Evolutionary conservation across 352 stramenopile species (phyloP), one percentile per base, ranked within the genome.

Genomic region (Elongisporangium anandrum): DNA sequence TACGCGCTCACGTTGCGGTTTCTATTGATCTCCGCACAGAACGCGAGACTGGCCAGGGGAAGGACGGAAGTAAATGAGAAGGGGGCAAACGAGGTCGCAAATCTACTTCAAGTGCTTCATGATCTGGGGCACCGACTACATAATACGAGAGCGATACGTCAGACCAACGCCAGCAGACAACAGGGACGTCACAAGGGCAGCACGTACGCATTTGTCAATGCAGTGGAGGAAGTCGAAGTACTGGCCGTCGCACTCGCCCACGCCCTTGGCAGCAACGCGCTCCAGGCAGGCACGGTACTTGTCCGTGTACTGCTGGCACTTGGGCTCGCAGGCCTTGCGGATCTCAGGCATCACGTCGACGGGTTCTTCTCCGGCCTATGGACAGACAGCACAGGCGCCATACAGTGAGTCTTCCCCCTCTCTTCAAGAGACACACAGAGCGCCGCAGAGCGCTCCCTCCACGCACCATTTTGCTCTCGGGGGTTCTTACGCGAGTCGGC

Each of bases 161-260:
- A 65, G 26, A 8, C 29, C 29, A n/a, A n/a, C n/a, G n/a, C n/a
- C n/a, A n/a, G n/a, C n/a, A n/a, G n/a, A n/a, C n/a, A n/a, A 58
- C 21, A 57, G 45, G 19, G 9, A 29, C 4, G 20, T 7, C 50
- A 52, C 21, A 6, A 17, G 20, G 7, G 17, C 38, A 23, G 8
- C 16, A 84, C 82, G 53, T 89, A 97, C 90, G 75, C 94, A 98
- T 86, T 97, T 89, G 75, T 98, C 94, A 57, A 98, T 87, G 74
- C 94, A 98, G 80, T 98, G 88, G 65, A 97, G 79, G 63, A 92
- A 90, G 74, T 98, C 95, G 67, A 98, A 98, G 75, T 98, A 98
- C 82, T 97, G 96, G 65, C 90, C 91, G 66, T 98, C 92, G 72
- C 95, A 98, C 57, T 90, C 82, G 38, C 92, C 93, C 39, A 97